Conservation (phyloP, 306 rosid species). For the Mimosa pudica region DNA sequence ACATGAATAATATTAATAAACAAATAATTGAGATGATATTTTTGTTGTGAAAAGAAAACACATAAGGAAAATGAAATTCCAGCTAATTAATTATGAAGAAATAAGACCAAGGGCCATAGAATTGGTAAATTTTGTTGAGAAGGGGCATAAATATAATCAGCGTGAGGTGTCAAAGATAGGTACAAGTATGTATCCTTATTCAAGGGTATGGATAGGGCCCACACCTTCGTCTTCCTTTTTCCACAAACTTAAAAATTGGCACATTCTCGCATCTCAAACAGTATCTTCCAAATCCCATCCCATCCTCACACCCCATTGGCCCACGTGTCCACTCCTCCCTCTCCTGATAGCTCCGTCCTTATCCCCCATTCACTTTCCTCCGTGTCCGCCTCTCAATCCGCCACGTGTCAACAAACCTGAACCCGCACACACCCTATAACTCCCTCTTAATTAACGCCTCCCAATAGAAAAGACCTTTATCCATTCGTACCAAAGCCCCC, state of each 20-base stretch:
- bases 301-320: neutral
- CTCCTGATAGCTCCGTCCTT: conserved; percentile 35
- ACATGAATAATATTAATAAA: neutral
- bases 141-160: neutral
- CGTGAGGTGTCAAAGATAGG: conserved; percentile 6
- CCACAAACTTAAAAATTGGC: neutral
- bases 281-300: neutral
- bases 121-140: neutral
- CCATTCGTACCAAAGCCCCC: conserved; percentile 11
- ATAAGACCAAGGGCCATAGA: neutral
- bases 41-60: neutral
- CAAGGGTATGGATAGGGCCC: conserved; percentile 10
- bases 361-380: neutral
- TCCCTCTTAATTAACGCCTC: conserved; percentile 15
- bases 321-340: neutral
- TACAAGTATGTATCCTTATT: neutral
- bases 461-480: neutral
- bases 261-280: neutral
- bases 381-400: conserved; percentile 19
- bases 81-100: neutral
- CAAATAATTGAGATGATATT: neutral
- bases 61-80: neutral
- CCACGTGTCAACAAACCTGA: conserved; percentile 33
- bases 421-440: conserved; percentile 26
- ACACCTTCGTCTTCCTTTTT: neutral